A percentile compares a stretch with the other conserved stretches of the same genome.
Evolutionary conservation across 1,139 yeast species (phyloP).

Genomic region (Taiozyma sp.): DNA sequence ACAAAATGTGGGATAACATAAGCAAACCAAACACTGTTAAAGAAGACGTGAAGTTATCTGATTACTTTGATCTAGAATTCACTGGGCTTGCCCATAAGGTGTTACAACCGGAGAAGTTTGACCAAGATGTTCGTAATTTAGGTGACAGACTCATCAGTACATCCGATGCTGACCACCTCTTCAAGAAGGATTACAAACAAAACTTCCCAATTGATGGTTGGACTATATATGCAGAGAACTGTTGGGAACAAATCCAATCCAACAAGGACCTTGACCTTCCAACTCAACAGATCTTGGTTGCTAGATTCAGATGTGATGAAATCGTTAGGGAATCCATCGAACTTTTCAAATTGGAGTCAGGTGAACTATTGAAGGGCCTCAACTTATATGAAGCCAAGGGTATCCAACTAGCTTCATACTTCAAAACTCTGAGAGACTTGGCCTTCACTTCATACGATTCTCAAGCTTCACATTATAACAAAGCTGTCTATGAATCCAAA

Average conservation of each 20-base stretch:
- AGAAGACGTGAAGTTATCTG: slow-evolving; percentile 44
- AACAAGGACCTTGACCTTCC: slow-evolving; percentile 95
- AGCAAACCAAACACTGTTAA: slow-evolving; percentile 64
- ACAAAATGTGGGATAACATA: slow-evolving; percentile 71
- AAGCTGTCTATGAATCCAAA: slow-evolving; percentile 59
- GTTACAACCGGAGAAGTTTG: slow-evolving; percentile 69
- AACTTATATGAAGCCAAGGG: slow-evolving; percentile 26
- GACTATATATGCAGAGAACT: slow-evolving; percentile 84
- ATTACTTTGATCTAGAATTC: slow-evolving; percentile 82
- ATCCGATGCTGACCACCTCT: slow-evolving; percentile 37
- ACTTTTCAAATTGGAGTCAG: slow-evolving; percentile 19
- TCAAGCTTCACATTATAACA: slow-evolving; percentile 68
- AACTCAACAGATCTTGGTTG: slow-evolving; percentile 91
- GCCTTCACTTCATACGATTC: slow-evolving; percentile 54
- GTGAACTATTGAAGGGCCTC: slow-evolving; percentile 13
- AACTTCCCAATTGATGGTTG: slow-evolving; percentile 92
- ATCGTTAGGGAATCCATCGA: slow-evolving; percentile 38
- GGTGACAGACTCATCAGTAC: slow-evolving; percentile 44
- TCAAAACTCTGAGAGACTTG: slow-evolving; percentile 37
- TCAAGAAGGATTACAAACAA: slow-evolving; percentile 73
- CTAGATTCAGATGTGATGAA: slow-evolving; percentile 93
- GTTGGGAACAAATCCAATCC: slow-evolving; percentile 91
- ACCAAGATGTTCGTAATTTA: slow-evolving; percentile 52
- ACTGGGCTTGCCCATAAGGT: slow-evolving; percentile 82
- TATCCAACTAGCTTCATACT: slow-evolving; percentile 35